Percentiles rank a stretch among this genome's conserved stretches.
These are phyloP conservation scores for Fistulifera pelliculosa DNA, from an alignment of 108 stramenopile genomes.

Conservation along the genomic window DNA sequence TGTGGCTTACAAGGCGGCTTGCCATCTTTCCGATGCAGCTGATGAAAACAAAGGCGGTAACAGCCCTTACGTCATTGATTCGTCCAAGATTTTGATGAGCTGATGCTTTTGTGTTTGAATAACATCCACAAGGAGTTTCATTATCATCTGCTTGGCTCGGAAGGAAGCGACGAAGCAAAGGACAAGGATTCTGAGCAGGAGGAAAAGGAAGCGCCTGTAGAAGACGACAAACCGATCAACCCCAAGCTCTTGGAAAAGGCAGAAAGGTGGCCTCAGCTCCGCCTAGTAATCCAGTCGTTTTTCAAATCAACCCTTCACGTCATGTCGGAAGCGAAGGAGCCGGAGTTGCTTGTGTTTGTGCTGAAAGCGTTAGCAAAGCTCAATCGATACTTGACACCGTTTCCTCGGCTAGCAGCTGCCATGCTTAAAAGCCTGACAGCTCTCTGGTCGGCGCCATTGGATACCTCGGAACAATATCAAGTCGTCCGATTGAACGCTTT, in stretches of 20 bases:
- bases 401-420: constrained; percentile 62
- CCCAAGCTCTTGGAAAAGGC: constrained; percentile 54
- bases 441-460: constrained; percentile 75
- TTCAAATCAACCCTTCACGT: constrained; percentile 64
- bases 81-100: constrained; percentile 66
- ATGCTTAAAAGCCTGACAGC: constrained; percentile 62
- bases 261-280: constrained; percentile 38
- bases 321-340: constrained; percentile 73
- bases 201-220: constrained; percentile 3
- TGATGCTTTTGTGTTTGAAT: constrained; percentile 62
- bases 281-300: constrained; percentile 58
- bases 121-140: constrained; percentile 64
- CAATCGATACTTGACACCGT: constrained; percentile 78
- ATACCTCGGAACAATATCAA: constrained; percentile 72
- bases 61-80: constrained; percentile 50
- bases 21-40: constrained; percentile 45
- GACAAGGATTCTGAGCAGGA: constrained; percentile 17
- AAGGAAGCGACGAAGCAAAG: constrained; percentile 17
- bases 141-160: constrained; percentile 43
- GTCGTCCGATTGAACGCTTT: constrained; percentile 83
- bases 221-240: constrained; percentile 69
- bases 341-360: constrained; percentile 61
- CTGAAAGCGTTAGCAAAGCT: constrained; percentile 60
- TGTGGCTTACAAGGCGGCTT: constrained; percentile 69
- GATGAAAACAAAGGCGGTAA: constrained; percentile 15